Base-by-base conservation (phyloP, 768 basidiomycete species). In the Mycena galericulata region DNA sequence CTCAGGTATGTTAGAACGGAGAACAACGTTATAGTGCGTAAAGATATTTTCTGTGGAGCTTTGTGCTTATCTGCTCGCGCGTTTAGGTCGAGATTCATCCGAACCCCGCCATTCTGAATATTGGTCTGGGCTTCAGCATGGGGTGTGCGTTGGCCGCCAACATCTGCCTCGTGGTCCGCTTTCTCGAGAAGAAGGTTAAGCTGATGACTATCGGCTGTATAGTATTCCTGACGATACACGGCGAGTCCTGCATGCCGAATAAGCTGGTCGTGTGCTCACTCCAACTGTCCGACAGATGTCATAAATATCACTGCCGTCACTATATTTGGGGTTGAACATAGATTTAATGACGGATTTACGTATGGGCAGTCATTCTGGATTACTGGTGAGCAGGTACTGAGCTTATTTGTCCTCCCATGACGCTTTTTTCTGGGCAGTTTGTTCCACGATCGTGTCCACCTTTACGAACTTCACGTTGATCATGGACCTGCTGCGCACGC, bases 311-410 rank as follows among this genome's bases (percentile, higher is more conserved):
- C 82, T 32, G 81, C 85, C 24, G 83, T 94, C 15, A 85, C 80
- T 4, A 73, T 84, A 1, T 95, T 95, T 58, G 92, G 89, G n/a
- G 79, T 89, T 0, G 77, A 84, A 57, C 89, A 90, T 76, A 83
- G 86, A 18, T 83, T 85, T 57, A 79, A 88, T 67, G 90, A 90
- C 64, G 91, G 88, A 0, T 93, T 92, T 78, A 90, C 89, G 0
- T 92, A 89, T 65, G 89, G 85, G 0, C 85, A 89, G 73, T 80
- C 91, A 0, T 94, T 89, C 74, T 96, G 94, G 94, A 85, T 91
- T 77, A 91, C 90, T 3, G 70, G 70, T 71, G 29, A 22, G 55
- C 40, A 12, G 10, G 8, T 1, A 14, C 29, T 14, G 20, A n/a
- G 14, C 24, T 38, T 27, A 5, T 24, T 50, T n/a, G 8, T 18